Percentiles rank a stretch among this genome's conserved stretches.
phyloP scores from a whole-genome alignment of 331 rosid species.

The Acacia concinna region DNA sequence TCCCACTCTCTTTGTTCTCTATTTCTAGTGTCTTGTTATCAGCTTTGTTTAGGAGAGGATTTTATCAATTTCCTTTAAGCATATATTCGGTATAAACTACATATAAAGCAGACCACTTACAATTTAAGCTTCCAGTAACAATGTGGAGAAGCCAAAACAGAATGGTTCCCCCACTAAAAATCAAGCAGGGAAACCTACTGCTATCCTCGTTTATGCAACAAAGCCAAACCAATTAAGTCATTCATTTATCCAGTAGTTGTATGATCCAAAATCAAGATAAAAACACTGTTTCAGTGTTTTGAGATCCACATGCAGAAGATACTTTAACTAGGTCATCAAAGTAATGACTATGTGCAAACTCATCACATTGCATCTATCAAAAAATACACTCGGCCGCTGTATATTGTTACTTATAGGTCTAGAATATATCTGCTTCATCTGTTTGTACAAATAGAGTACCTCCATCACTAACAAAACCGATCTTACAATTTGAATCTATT shows the following conservation, averaged over 20 bases:
- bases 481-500: background rate
- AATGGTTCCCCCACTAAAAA: background rate
- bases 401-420: background rate
- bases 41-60: too few species aligned
- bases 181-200: too few species aligned
- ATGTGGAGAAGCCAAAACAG: background rate
- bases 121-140: background rate
- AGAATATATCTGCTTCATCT: background rate
- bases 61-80: background rate
- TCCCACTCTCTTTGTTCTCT: too few species aligned
- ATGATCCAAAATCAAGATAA: background rate
- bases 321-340: background rate
- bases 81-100: background rate
- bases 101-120: background rate
- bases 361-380: background rate
- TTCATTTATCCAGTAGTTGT: background rate
- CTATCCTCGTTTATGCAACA: too few species aligned
- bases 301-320: background rate
- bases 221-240: background rate
- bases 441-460: background rate
- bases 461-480: background rate
- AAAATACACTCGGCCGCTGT: background rate
- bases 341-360: background rate
- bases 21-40: too few species aligned
- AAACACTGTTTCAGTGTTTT: background rate